Base-by-base conservation (phyloP, 208 protist genomes). In the Trypanosoma conorhini region DNA sequence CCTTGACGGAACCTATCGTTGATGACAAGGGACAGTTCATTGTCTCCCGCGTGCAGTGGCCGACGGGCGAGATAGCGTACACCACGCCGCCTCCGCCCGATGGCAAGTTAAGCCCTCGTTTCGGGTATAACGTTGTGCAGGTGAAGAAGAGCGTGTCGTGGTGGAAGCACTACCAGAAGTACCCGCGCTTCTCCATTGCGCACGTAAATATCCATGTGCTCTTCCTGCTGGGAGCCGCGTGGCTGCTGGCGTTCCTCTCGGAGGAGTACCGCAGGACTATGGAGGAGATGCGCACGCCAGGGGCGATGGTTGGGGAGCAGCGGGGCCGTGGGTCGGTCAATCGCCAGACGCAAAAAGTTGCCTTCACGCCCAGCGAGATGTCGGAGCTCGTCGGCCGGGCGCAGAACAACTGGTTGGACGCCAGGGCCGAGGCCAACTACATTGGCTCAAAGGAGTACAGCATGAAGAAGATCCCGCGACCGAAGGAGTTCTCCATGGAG, bases 101-200 rank as follows among this genome's bases (percentile, higher is more conserved):
- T 38, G 83, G 85, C 52, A 89, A 88, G 58, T 72, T 95, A 1
- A 82, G 83, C 3, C 87, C 90, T 0, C 87, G 90, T 21, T 95
- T 95, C 26, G 90, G 90, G 21, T 95, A 95, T 68, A 93, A 95
- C 62, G 77, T 95, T 7, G 86, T 95, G 73, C 86, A 91, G 67
- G 90, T 95, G 44, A 86, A 87, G 67, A 95, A 95, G 69, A 74
- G 88, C 64, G 83, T 92, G 48, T 93, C 90, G 55, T 95, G 90
- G 90, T 95, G 90, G 87, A 86, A 93, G 79, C 88, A 93, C 74
- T 91, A 93, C 64, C 90, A 89, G 59, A 84, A 87, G 63, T 85
- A 91, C 60, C 90, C 90, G 0, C 86, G 87, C 35, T 75, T 95
- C 46, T 95, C 90, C 26, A 35, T 93, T 8, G 86, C 86, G 21